Evolutionary conservation across 2,329 filamentous ascomycete genomes (phyloP), one percentile per base, ranked within the genome.

Genomic region (Alternaria solani): DNA sequence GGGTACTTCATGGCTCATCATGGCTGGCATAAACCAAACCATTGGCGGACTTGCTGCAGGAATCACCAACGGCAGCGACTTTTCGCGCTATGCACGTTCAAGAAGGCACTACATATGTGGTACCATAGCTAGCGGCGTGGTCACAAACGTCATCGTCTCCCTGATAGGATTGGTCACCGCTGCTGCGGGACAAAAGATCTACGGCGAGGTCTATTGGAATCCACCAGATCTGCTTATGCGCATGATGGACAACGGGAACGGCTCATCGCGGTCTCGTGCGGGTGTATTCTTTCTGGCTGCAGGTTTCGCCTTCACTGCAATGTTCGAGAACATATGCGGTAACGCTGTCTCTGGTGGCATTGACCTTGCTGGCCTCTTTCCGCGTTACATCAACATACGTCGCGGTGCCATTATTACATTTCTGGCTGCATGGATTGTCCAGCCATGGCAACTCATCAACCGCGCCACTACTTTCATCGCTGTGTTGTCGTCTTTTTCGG

Each of bases 191-290:
- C 75, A 79, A 48, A 75, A 76, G 51, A 75, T 78, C 1, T 79
- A 78, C 36, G 73, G 74, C 2, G 71, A 78, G 30, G 65, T 77
- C 0, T 78, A 75, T 43, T 79, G 77, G 75, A 82, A 81, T 54
- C 81, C 80, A 3, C 80, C 80, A 0, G 80, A 82, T 52, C 70
- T 83, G 0, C 71, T 83, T 2, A 78, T 81, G 75, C 74, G 77
- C 6, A 81, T 82, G 77, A 82, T 82, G 78, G 75, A 81, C 38
- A 71, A 72, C 34, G 81, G 81, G 0, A 72, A 81, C 5, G 80
- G 79, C 2, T 80, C 79, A 2, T 75, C 72, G 7, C 75, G 72
- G 52, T 65, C 76, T 30, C 68, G 76, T 23, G 76, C 75, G 3
- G 75, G 70, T 3, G 76, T 78, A 4, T 79, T 79, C 63, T 78